These are phyloP conservation scores for Dactylonectria macrodidyma DNA, from an alignment of 2,329 filamentous ascomycete genomes.

Conservation along the genomic window DNA sequence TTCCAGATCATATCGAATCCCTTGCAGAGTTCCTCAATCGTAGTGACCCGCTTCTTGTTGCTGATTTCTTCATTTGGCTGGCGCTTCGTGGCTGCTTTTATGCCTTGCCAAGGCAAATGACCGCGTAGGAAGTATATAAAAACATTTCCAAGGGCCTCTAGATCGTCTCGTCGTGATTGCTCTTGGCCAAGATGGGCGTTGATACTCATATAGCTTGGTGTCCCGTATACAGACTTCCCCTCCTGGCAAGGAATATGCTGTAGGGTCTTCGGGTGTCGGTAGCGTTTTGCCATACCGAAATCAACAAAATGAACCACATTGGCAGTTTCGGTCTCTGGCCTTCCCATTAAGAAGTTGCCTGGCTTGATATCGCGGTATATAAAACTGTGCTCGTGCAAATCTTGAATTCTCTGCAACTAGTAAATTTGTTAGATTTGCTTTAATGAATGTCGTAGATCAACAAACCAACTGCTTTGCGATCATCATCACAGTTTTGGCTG, in stretches of 20 bases:
- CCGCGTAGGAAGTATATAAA: slow-evolving; percentile 20
- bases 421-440: no score
- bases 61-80: not conserved
- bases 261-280: not conserved
- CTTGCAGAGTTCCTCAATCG: not conserved
- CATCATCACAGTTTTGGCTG: no score
- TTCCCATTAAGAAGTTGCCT: no score
- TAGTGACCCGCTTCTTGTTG: not conserved
- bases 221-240: not conserved
- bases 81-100: not conserved
- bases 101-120: slow-evolving; percentile 23
- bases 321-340: no score
- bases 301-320: not conserved
- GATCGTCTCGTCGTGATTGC: slow-evolving; percentile 18
- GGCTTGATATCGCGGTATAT: no score
- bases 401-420: no score
- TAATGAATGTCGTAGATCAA: no score
- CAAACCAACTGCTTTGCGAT: no score
- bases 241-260: not conserved
- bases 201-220: slow-evolving; percentile 7
- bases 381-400: no score
- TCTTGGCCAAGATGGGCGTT: slow-evolving; percentile 21
- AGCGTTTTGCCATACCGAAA: not conserved
- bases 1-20: not conserved
- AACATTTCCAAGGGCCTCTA: slow-evolving; percentile 15